Conservation (phyloP, 257 asterid genomes). For the Jasminum sambac region DNA sequence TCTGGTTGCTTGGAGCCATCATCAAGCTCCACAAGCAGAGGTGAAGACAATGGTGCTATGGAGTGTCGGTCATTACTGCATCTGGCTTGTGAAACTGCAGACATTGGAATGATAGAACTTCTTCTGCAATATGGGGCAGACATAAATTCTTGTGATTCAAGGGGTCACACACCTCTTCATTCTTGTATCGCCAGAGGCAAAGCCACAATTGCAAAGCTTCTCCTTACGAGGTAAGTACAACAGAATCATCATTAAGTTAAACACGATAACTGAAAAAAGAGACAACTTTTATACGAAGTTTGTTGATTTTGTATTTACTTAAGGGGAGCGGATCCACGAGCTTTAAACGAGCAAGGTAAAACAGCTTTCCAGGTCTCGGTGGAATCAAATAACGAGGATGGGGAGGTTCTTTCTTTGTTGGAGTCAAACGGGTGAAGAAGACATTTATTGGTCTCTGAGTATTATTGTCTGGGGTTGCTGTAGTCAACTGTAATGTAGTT, state of each 20-base stretch:
- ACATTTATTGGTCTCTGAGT: neutral
- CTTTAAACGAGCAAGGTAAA: constrained; percentile 63
- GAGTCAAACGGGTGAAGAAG: constrained; percentile 39
- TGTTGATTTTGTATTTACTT: constrained; percentile 13
- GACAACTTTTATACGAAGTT: no score
- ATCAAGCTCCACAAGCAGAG: constrained; percentile 33
- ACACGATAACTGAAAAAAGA: neutral
- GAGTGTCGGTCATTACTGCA: constrained; percentile 78
- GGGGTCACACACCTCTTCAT: constrained; percentile 77
- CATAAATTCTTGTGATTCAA: constrained; percentile 70
- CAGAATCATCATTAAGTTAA: neutral
- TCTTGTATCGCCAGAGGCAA: constrained; percentile 67
- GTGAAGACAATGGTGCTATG: constrained; percentile 43
- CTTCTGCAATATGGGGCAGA: constrained; percentile 92
- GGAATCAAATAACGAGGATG: constrained; percentile 63
- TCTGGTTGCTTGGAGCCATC: constrained; percentile 46
- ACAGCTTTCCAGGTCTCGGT: constrained; percentile 54
- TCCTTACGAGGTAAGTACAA: constrained; percentile 64
- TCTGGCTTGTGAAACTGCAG: constrained; percentile 90
- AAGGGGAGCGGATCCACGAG: constrained; percentile 93
- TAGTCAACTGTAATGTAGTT: neutral
- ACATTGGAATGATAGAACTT: constrained; percentile 94
- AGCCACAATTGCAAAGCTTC: constrained; percentile 69
- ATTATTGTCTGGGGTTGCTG: neutral
- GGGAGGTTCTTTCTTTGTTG: constrained; percentile 66